Evolutionary conservation across 495 filamentous ascomycete genomes (phyloP), one percentile per base, ranked within the genome.

Genomic region (Penicillium goetzii): DNA sequence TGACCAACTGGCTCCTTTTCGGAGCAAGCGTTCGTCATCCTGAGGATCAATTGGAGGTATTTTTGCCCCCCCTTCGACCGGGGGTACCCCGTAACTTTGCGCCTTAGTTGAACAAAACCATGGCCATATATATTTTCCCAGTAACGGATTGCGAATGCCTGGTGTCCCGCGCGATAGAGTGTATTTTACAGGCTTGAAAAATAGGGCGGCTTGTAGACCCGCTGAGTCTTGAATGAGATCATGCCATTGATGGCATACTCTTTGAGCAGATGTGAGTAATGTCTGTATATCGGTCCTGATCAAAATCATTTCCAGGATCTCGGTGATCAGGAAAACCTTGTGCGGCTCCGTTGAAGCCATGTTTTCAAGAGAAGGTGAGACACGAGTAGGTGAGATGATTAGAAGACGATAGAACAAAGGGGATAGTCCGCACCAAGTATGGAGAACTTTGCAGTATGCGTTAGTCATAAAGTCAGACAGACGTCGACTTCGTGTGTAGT

Each of bases 241-340:
- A 4, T 25, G 9, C 68, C 68, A 70, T 10, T n/a, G n/a, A n/a
- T 21, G 65, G 49, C 58, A 70, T 14, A 68, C 65, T 26, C 61
- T 50, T 50, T 68, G 68, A 0, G 64, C 64, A 3, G 66, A 64
- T 23, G 55, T 57, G 41, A 70, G 61, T 17, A 70, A 56, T 9
- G 60, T 64, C 15, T 56, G 64, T 40, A 55, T 34, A 34, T 66
- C 62, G 26, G 34, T 32, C 12, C 60, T 28, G 11, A 58, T 11
- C 11, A 70, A 51, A 15, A 70, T 67, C 64, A 62, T 49, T 34
- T 70, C 64, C 11, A 67, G 61, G n/a, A 70, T 41, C 17, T 70
- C 68, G 34, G 54, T 26, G 10, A 56, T 9, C 33, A 43, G 12
- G 36, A 56, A 41, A 28, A 56, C 8, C 10, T 43, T 56, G 3